These are phyloP conservation scores for Luffa aegyptiaca DNA, from an alignment of 306 rosid species.

Conservation along the genomic window DNA sequence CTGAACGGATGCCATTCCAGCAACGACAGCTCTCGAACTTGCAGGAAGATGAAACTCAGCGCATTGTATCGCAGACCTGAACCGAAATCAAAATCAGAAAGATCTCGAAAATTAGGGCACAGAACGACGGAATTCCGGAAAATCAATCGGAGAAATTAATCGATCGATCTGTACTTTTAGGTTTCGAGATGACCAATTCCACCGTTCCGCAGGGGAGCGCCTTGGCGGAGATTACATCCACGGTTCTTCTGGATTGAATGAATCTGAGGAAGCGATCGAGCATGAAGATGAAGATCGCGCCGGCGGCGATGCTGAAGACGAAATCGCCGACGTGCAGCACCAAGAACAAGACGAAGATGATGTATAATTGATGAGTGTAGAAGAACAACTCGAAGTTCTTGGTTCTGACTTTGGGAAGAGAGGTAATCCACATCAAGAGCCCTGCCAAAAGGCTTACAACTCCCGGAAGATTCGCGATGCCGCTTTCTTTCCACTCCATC, in stretches of 20 bases:
- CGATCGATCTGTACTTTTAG: constrained; percentile 36
- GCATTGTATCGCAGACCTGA: constrained; percentile 78
- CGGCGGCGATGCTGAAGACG: constrained; percentile 59
- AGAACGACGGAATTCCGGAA: background rate
- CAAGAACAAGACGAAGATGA: constrained; percentile 56
- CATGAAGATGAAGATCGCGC: constrained; percentile 66
- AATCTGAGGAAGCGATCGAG: constrained; percentile 87
- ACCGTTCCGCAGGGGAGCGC: constrained; percentile 81
- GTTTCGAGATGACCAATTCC: constrained; percentile 76
- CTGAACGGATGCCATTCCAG: constrained; percentile 99
- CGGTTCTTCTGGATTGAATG: constrained; percentile 66
- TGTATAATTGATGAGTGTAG: constrained; percentile 85
- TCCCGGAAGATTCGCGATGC: constrained; percentile 69
- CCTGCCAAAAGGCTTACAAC: constrained; percentile 73
- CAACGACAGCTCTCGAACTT: constrained; percentile 75
- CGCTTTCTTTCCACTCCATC: constrained; percentile 52
- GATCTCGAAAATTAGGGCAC: background rate
- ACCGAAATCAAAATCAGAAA: background rate
- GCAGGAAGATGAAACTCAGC: constrained; percentile 81
- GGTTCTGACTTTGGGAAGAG: constrained; percentile 66
- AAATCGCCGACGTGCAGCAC: constrained; percentile 88
- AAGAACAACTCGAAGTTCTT: constrained; percentile 78
- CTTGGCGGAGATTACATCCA: constrained; percentile 63
- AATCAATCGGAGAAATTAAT: background rate
- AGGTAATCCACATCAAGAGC: constrained; percentile 85